Evolutionary conservation across 768 basidiomycete species (phyloP).

Genomic region (Pleurotus djamor): DNA sequence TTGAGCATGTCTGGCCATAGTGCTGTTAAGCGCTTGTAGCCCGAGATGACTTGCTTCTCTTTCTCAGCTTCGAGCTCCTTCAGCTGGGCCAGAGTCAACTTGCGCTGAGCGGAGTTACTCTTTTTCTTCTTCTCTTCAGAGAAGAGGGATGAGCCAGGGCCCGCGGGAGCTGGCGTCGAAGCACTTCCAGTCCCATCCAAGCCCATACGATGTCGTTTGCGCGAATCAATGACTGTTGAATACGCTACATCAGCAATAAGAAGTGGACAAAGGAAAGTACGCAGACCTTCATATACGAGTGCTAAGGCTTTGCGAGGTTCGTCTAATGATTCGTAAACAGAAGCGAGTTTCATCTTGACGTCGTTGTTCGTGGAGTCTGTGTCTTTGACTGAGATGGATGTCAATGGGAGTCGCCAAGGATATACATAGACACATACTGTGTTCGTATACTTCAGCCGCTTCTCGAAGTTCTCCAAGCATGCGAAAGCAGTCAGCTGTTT

Average conservation of each 20-base stretch:
- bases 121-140: conserved; percentile 63
- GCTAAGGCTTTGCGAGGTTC: conserved; percentile 81
- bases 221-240: conserved; percentile 54
- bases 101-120: conserved; percentile 33
- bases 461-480: conserved; percentile 73
- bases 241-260: neutral
- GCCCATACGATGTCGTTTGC: conserved; percentile 39
- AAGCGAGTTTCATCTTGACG: conserved; percentile 87
- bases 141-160: conserved; percentile 51
- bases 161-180: neutral
- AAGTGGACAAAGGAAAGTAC: neutral
- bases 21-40: conserved; percentile 59
- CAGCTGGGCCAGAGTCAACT: conserved; percentile 58
- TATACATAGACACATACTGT: conserved; percentile 45
- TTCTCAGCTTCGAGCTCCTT: conserved; percentile 62
- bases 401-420: neutral
- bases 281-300: conserved; percentile 77
- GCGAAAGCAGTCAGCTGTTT: conserved; percentile 80
- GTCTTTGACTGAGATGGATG: conserved; percentile 53
- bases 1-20: conserved; percentile 56
- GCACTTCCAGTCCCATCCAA: conserved; percentile 14
- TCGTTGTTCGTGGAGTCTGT: conserved; percentile 77
- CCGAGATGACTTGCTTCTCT: conserved; percentile 60
- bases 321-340: conserved; percentile 82
- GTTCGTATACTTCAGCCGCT: conserved; percentile 82